Percentiles rank a stretch among this genome's conserved stretches.
Conservation (phyloP, 192 early-diverging fungal genomes). For the Radiomyces spectabilis region DNA sequence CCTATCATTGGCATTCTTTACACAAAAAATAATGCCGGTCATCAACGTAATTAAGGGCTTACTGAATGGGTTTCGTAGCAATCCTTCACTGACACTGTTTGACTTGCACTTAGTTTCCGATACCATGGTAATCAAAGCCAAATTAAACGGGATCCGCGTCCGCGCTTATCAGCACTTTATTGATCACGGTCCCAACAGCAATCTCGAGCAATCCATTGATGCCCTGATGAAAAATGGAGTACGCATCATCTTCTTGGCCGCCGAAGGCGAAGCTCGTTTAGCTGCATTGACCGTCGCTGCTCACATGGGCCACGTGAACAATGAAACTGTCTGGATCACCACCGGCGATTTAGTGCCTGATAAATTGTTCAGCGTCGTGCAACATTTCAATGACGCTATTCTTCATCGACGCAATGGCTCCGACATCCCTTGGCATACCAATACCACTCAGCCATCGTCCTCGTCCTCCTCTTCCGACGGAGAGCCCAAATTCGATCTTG, state of each 20-base stretch:
- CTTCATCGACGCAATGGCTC: too few species aligned
- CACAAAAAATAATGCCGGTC: slow-evolving; percentile 29
- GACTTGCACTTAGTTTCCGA: slow-evolving; percentile 22
- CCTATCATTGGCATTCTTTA: slow-evolving; percentile 33
- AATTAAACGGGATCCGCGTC: slow-evolving; percentile 16
- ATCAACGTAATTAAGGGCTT: slow-evolving; percentile 27
- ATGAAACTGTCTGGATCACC: slow-evolving; percentile 29
- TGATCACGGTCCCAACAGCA: slow-evolving; percentile 24
- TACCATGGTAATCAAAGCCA: slow-evolving; percentile 14
- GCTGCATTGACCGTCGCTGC: slow-evolving; percentile 27
- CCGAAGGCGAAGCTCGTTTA: slow-evolving; percentile 20
- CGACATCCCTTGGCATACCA: too few species aligned
- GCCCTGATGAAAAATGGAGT: slow-evolving; percentile 19
- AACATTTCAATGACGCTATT: too few species aligned
- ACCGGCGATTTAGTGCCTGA: slow-evolving; percentile 10
- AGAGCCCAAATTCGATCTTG: too few species aligned
- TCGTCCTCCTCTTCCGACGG: too few species aligned
- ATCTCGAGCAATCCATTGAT: slow-evolving; percentile 14
- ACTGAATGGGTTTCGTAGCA: neutral
- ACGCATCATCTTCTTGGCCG: slow-evolving; percentile 29
- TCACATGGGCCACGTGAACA: slow-evolving; percentile 18
- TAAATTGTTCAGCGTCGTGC: too few species aligned
- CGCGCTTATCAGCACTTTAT: slow-evolving; percentile 23
- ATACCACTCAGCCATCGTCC: too few species aligned
- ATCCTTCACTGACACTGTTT: neutral